Evolutionary conservation across 139 green algal species (phyloP), one percentile per base, ranked within the genome.

Genomic region (Ettlia oleoabundans): DNA sequence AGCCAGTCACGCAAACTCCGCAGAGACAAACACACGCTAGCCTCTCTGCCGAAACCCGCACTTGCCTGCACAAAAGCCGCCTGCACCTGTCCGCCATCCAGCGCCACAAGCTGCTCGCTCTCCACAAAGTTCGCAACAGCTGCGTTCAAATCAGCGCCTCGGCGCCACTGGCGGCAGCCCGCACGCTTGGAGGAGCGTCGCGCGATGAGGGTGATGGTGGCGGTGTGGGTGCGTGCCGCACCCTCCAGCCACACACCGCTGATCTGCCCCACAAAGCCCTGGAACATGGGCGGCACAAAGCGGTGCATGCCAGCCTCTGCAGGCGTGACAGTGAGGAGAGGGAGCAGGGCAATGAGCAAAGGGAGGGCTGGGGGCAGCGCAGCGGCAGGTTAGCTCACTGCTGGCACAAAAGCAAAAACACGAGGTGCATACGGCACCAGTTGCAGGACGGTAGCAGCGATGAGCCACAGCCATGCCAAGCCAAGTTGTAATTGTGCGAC

Each of bases 61-160:
- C n/a, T n/a, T n/a, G n/a, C 80, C 80, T 93, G 85, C 55, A 95
- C 87, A 77, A 90, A 95, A 73, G 89, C 92, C 8, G 86, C 75
- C 70, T 88, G 53, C 53, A 88, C 70, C 26, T 71, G 47, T 32
- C 74, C 63, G 13, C 51, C 82, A 43, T 78, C 77, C 69, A 98
- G 51, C 28, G 69, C 73, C 82, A 97, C 61, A 32, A 97, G 42
- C 89, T 98, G 92, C 92, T 98, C 95, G 30, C 91, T 96, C 89
- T 98, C 95, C 42, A 97, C 95, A 86, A 94, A 96, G 92, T 98
- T 98, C 72, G 95, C 94, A 21, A 93, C 93, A 43, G 85, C 65
- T 38, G 92, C 92, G 62, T 89, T 52, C 1, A 76, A 77, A 85
- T 98, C 95, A 1, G 89, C 88, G 32, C 95, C 95, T 1, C 95